Conservation (phyloP, 257 asterid species). For the Solanum dulcamara region DNA sequence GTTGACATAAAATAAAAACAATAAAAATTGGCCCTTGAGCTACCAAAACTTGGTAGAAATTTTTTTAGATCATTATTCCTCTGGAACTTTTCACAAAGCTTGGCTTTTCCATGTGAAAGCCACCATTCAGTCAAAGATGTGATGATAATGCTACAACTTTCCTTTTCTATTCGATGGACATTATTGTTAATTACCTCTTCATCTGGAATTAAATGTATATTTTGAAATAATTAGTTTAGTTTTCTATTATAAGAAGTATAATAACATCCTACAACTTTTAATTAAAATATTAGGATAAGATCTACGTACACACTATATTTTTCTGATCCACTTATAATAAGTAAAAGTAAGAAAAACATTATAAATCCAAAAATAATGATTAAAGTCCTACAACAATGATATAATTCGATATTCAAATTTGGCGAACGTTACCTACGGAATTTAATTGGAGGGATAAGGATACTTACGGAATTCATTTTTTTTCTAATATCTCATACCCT, state of each 20-base stretch:
- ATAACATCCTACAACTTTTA: neutral
- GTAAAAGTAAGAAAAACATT: no score
- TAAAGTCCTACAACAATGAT: neutral
- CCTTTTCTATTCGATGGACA: neutral
- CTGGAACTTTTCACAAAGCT: neutral
- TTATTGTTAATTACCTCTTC: neutral
- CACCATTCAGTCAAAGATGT: neutral
- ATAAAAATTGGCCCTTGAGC: neutral
- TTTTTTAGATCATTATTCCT: neutral
- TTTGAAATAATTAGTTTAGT: neutral
- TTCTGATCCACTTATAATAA: no score
- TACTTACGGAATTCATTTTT: no score
- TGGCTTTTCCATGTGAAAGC: neutral
- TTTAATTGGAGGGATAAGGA: neutral
- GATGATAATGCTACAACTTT: neutral
- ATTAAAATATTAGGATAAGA: no score
- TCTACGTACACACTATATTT: no score
- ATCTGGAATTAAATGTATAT: neutral
- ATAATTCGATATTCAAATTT: neutral
- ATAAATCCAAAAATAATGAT: neutral
- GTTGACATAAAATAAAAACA: neutral
- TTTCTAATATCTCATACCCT: no score
- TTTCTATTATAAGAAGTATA: neutral
- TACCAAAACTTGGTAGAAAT: neutral
- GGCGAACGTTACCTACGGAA: neutral